Conservation (phyloP, 225 moss, liverwort and hornwort genomes). For the Neckera pumila region DNA sequence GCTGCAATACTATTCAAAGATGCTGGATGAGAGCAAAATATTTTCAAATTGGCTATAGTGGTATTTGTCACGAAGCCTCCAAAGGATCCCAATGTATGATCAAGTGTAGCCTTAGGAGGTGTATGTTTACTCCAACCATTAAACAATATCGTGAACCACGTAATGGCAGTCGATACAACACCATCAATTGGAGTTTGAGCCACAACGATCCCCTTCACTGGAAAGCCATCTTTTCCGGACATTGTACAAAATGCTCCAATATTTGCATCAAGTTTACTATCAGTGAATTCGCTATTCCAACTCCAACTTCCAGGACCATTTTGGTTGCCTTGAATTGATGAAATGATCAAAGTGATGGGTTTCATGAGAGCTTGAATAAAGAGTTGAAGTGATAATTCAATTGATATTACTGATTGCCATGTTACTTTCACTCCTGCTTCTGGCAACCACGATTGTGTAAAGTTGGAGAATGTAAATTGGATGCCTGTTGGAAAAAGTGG, state of each 20-base stretch:
- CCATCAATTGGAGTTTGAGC: slow-evolving; percentile 6
- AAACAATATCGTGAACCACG: slow-evolving; percentile 30
- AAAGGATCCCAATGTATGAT: slow-evolving; percentile 13
- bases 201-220: slow-evolving; percentile 13
- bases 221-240: slow-evolving; percentile 4
- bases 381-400: slow-evolving; percentile 17
- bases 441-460: slow-evolving; percentile 8
- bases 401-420: not conserved
- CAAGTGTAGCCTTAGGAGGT: slow-evolving; percentile 3
- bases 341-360: slow-evolving; percentile 22
- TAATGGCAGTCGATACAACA: not conserved
- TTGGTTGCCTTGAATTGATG: not conserved
- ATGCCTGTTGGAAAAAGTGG: slow-evolving; percentile 19
- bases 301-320: not conserved
- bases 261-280: not conserved
- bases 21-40: slow-evolving; percentile 16
- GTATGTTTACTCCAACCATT: slow-evolving; percentile 14
- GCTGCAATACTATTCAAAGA: not conserved
- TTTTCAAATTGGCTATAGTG: slow-evolving; percentile 1
- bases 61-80: slow-evolving; percentile 31
- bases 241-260: slow-evolving; percentile 23
- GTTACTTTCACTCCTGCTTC: slow-evolving; percentile 21
- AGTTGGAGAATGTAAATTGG: slow-evolving; percentile 35
- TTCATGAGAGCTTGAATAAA: slow-evolving; percentile 13
- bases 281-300: not conserved